Conservation (phyloP, 495 filamentous ascomycete genomes). For the Penicillium fimorum region DNA sequence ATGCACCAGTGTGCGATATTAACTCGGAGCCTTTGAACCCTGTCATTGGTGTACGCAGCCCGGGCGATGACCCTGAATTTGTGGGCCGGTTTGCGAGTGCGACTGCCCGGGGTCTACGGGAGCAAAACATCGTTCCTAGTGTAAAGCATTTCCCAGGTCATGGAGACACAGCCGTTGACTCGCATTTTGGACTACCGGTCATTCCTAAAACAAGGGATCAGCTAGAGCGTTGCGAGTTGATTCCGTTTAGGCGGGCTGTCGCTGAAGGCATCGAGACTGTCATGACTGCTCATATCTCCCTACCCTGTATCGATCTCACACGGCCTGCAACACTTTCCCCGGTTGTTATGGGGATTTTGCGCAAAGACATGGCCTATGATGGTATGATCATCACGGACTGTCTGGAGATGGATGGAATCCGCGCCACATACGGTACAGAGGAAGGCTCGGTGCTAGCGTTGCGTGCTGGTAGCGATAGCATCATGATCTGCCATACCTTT, state of each 20-base stretch:
- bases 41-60: slow-evolving; percentile 44
- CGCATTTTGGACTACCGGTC: slow-evolving; percentile 43
- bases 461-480: slow-evolving; percentile 48
- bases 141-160: slow-evolving; percentile 48
- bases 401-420: slow-evolving; percentile 50
- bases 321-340: slow-evolving; percentile 41
- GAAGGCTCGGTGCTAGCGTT: slow-evolving; percentile 47
- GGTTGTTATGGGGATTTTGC: slow-evolving; percentile 38
- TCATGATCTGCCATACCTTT: slow-evolving; percentile 53
- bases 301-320: slow-evolving; percentile 35
- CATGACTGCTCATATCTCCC: slow-evolving; percentile 46
- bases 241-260: slow-evolving; percentile 44
- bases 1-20: slow-evolving; percentile 44
- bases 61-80: slow-evolving; percentile 41
- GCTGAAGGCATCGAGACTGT: slow-evolving; percentile 42
- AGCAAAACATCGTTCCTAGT: slow-evolving; percentile 39
- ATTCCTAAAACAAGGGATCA: slow-evolving; percentile 40
- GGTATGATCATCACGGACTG: slow-evolving; percentile 43
- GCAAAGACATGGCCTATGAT: slow-evolving; percentile 41
- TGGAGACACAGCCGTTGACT: slow-evolving; percentile 45
- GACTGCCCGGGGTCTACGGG: slow-evolving; percentile 36
- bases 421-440: slow-evolving; percentile 46
- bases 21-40: slow-evolving; percentile 47
- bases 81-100: slow-evolving; percentile 41
- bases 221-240: slow-evolving; percentile 39